These are phyloP conservation scores for Coemansia reversa DNA, from an alignment of 192 early-diverging fungal genomes.

Conservation along the genomic window DNA sequence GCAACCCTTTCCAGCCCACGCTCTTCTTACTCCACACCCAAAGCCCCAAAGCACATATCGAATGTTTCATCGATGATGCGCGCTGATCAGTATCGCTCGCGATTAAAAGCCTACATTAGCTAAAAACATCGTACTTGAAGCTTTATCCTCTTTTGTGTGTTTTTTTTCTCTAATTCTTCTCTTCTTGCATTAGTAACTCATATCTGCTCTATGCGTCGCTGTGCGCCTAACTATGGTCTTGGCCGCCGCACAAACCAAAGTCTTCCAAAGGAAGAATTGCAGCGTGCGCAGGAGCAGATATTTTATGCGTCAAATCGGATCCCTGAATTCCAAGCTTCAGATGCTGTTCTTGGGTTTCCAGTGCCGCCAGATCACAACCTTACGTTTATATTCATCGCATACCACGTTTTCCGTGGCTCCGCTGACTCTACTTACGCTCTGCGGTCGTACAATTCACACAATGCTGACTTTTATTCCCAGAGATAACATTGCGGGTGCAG, in stretches of 20 bases:
- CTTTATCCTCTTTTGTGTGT: conserved; percentile 2
- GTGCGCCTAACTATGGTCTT: too few species aligned
- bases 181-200: background rate
- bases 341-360: conserved; percentile 43
- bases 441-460: conserved; percentile 42
- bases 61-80: background rate
- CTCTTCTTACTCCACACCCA: background rate
- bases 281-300: too few species aligned
- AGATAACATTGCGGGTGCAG: conserved; percentile 39
- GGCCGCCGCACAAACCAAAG: too few species aligned
- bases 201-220: too few species aligned
- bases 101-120: background rate
- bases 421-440: conserved; percentile 39
- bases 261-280: too few species aligned
- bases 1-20: conserved; percentile 6
- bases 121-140: background rate
- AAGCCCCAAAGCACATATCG: background rate
- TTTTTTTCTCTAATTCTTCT: conserved; percentile 1
- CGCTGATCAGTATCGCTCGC: background rate
- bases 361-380: conserved; percentile 36
- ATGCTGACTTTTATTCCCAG: conserved; percentile 39
- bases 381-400: conserved; percentile 30
- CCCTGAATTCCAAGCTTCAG: conserved; percentile 38
- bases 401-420: conserved; percentile 36
- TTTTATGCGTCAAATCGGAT: too few species aligned